A percentile compares a stretch with the other conserved stretches of the same genome.
These are phyloP conservation scores for Linum lewisii DNA, from an alignment of 345 rosid species.

Conservation along the genomic window DNA sequence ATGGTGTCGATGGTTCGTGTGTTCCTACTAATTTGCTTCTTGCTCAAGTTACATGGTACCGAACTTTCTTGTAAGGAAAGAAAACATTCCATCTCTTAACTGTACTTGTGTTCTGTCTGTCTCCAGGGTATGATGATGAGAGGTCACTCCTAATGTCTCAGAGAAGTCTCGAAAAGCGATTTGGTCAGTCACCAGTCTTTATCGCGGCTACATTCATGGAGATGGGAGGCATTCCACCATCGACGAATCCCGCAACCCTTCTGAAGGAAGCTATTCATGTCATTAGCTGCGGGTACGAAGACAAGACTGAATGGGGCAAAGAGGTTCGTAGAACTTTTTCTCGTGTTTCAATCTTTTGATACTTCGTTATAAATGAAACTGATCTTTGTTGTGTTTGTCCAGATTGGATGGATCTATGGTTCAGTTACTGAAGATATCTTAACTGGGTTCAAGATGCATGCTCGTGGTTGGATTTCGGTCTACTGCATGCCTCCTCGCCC, in stretches of 20 bases:
- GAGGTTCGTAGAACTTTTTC: slow-evolving; percentile 39
- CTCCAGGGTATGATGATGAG: slow-evolving; percentile 96
- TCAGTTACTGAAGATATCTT: slow-evolving; percentile 99
- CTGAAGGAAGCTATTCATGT: slow-evolving; percentile 98
- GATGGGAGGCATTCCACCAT: slow-evolving; percentile 92
- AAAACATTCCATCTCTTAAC: background rate
- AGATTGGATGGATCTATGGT: slow-evolving; percentile 99
- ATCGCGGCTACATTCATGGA: slow-evolving; percentile 99
- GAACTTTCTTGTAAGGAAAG: background rate
- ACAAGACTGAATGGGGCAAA: slow-evolving; percentile 99
- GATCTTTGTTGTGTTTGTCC: slow-evolving; percentile 5
- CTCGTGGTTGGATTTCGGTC: slow-evolving; percentile 97
- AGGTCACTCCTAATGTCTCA: slow-evolving; percentile 97
- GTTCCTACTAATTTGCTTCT: background rate
- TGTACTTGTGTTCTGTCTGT: slow-evolving; percentile 8
- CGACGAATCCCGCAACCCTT: slow-evolving; percentile 92
- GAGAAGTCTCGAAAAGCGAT: slow-evolving; percentile 94
- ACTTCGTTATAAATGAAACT: too few relatives aligned
- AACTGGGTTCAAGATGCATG: slow-evolving; percentile 99
- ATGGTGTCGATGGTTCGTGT: slow-evolving; percentile 91
- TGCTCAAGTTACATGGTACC: too few relatives aligned
- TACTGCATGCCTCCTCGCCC: slow-evolving; percentile 99
- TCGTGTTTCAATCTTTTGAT: too few relatives aligned
- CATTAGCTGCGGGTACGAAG: slow-evolving; percentile 98
- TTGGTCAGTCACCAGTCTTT: slow-evolving; percentile 97